Evolutionary conservation across 176 grass and related monocot species (phyloP).

Genomic region (Rhynchospora breviuscula): DNA sequence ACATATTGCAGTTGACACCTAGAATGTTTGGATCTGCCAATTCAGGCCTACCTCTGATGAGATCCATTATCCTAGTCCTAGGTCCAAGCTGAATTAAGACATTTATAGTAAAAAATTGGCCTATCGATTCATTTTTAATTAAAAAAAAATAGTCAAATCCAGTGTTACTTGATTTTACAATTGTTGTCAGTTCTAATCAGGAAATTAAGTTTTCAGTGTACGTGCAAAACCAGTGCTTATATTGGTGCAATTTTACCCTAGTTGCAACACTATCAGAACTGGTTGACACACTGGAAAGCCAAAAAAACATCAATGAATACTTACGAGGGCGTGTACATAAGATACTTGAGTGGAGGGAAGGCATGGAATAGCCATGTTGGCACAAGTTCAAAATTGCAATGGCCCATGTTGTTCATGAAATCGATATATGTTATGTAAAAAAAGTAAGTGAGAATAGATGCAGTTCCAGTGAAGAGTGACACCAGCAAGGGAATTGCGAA

Average conservation of each 20-base stretch:
- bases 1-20: neutral
- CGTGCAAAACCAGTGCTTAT: neutral
- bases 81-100: neutral
- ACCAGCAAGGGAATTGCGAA: constrained; percentile 54
- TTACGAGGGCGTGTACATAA: constrained; percentile 99
- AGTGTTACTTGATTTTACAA: neutral
- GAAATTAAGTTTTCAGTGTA: neutral
- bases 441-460: constrained; percentile 32
- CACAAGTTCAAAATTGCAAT: constrained; percentile 88
- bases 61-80: neutral
- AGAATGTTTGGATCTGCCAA: neutral
- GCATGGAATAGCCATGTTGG: constrained; percentile 57
- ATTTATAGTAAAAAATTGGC: neutral
- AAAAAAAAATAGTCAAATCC: too few species aligned
- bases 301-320: constrained; percentile 6
- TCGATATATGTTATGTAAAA: constrained; percentile 59
- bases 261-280: neutral
- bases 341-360: constrained; percentile 85
- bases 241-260: neutral
- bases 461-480: constrained; percentile 27
- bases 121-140: too few species aligned
- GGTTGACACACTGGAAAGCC: neutral
- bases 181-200: neutral
- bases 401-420: constrained; percentile 97
- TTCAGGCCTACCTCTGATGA: neutral